Evolutionary conservation across 2,329 filamentous ascomycete genomes (phyloP).

Genomic region (Colletotrichum lindemuthianum): DNA sequence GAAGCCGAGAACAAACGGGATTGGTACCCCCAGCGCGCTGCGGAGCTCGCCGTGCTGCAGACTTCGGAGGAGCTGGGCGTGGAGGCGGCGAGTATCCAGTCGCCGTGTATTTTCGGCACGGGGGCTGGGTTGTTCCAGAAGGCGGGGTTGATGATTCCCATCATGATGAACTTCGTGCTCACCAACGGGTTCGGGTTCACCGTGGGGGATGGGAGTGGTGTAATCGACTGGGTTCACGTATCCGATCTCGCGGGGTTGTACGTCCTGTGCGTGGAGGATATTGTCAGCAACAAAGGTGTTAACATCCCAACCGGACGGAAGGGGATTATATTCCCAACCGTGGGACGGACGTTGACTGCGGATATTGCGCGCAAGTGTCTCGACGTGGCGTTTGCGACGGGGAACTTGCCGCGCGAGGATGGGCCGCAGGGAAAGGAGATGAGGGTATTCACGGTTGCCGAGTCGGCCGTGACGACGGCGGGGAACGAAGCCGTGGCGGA

Average conservation of each 20-base stretch:
- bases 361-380: constrained; percentile 30
- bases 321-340: constrained; percentile 30
- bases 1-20: constrained; percentile 33
- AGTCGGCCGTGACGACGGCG: constrained; percentile 31
- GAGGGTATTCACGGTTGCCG: constrained; percentile 13
- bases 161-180: constrained; percentile 38
- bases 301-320: constrained; percentile 17
- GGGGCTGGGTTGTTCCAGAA: constrained; percentile 36
- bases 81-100: constrained; percentile 34
- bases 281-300: constrained; percentile 15
- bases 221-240: constrained; percentile 37
- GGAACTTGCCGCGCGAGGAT: constrained; percentile 22
- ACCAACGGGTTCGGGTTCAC: constrained; percentile 33
- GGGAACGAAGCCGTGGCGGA: constrained; percentile 31
- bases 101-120: constrained; percentile 33
- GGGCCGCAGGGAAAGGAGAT: constrained; percentile 25
- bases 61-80: constrained; percentile 28
- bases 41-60: constrained; percentile 35
- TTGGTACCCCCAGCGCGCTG: constrained; percentile 37
- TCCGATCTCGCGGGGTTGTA: constrained; percentile 38
- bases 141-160: constrained; percentile 33
- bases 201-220: constrained; percentile 33
- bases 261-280: constrained; percentile 26
- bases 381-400: constrained; percentile 33
- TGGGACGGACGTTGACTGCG: constrained; percentile 13